These are phyloP conservation scores for Tetrapisispora fleetii DNA, from an alignment of 805 yeast genomes.

Conservation along the genomic window DNA sequence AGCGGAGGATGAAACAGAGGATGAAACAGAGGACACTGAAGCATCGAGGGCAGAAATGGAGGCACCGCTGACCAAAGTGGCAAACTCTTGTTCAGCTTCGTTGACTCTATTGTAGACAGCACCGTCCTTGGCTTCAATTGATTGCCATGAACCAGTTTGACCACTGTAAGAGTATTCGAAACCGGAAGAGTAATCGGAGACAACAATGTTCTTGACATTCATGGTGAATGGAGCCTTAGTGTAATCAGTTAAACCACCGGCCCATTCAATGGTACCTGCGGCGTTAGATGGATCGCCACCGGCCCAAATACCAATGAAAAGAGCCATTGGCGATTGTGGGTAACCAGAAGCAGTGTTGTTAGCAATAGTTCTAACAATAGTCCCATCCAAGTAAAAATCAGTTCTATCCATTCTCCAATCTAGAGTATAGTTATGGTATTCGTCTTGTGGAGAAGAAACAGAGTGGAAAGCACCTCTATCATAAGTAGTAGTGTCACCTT, in stretches of 20 bases:
- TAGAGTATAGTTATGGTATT: constrained; percentile 67
- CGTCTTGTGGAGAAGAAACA: constrained; percentile 43
- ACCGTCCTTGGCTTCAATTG: constrained; percentile 50
- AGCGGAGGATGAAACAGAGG: constrained; percentile 7
- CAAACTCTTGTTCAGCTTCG: constrained; percentile 37
- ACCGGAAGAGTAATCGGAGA: constrained; percentile 66
- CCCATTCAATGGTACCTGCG: constrained; percentile 71
- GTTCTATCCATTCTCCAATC: constrained; percentile 69
- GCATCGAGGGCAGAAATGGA: constrained; percentile 9
- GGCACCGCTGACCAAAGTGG: constrained; percentile 20
- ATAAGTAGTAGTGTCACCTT: constrained; percentile 68
- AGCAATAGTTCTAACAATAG: constrained; percentile 50
- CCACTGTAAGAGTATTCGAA: constrained; percentile 45
- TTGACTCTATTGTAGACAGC: constrained; percentile 48
- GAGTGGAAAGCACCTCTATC: constrained; percentile 70
- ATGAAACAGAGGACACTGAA: neutral
- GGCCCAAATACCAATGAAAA: constrained; percentile 67
- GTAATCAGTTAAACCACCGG: constrained; percentile 67
- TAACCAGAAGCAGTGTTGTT: constrained; percentile 54
- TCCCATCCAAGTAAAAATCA: constrained; percentile 68
- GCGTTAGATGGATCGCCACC: constrained; percentile 65
- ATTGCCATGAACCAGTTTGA: constrained; percentile 47
- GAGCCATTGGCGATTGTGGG: constrained; percentile 85
- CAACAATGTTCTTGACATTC: constrained; percentile 47
- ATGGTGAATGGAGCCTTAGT: constrained; percentile 58